Conservation (phyloP, 148 eudicot species). For the Spergularia marina region DNA sequence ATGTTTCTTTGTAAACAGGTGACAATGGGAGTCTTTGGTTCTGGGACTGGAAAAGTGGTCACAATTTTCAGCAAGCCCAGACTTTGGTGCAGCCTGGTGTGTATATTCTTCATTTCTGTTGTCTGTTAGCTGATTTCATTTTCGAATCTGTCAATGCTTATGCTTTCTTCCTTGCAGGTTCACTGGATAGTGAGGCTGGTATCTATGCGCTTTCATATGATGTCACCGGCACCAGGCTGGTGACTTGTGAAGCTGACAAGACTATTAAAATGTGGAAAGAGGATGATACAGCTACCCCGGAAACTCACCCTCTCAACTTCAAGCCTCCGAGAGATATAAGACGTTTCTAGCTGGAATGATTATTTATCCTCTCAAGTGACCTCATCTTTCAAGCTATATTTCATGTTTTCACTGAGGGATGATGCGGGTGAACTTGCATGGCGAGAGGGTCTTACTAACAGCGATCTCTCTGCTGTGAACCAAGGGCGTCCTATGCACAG, state of each 20-base stretch:
- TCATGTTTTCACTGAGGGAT: too few relatives aligned
- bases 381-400: not conserved
- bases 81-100: conserved; percentile 96
- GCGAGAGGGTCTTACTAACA: not conserved
- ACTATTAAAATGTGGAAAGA: conserved; percentile 99
- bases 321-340: conserved; percentile 95
- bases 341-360: conserved; percentile 45
- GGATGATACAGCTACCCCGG: conserved; percentile 89
- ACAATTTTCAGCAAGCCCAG: conserved; percentile 90
- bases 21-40: conserved; percentile 99
- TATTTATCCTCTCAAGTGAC: not conserved
- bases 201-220: conserved; percentile 79
- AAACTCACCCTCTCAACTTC: conserved; percentile 85
- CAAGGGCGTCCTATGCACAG: too few relatives aligned
- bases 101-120: conserved; percentile 2
- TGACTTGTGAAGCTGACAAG: conserved; percentile 97
- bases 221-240: conserved; percentile 72
- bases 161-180: conserved; percentile 46
- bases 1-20: conserved; percentile 37
- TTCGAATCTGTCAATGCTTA: not conserved
- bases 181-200: conserved; percentile 94
- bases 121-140: not conserved
- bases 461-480: not conserved
- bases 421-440: too few relatives aligned
- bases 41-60: conserved; percentile 99